phyloP scores from a whole-genome alignment of 2,329 filamentous ascomycete species.

The Aspergillus fijiensis region DNA sequence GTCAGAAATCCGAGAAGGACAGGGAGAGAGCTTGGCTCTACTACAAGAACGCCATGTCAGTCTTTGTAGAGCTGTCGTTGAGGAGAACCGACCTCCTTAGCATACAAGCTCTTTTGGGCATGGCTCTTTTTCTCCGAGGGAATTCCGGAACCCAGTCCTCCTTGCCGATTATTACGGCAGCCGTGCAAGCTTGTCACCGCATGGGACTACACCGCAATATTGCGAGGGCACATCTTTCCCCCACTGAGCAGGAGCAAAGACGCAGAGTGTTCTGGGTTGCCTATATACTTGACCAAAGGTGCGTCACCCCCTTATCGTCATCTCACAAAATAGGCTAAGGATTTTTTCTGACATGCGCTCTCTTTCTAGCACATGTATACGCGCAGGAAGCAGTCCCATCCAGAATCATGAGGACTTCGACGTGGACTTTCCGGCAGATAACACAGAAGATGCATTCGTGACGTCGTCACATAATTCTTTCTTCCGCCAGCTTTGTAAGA shows the following conservation, averaged over 20 bases:
- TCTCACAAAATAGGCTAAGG: neutral
- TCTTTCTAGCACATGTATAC: slow-evolving; percentile 48
- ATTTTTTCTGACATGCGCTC: neutral
- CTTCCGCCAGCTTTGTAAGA: slow-evolving; percentile 88
- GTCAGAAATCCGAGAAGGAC: slow-evolving; percentile 80
- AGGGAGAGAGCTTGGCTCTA: slow-evolving; percentile 90
- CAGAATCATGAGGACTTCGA: slow-evolving; percentile 82
- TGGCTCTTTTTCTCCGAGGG: slow-evolving; percentile 89
- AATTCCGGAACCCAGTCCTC: slow-evolving; percentile 91
- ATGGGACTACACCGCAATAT: slow-evolving; percentile 91
- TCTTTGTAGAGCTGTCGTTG: slow-evolving; percentile 86
- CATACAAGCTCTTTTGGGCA: slow-evolving; percentile 86
- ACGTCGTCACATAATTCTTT: slow-evolving; percentile 84
- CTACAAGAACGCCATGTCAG: slow-evolving; percentile 90
- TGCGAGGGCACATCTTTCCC: slow-evolving; percentile 82
- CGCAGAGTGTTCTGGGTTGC: slow-evolving; percentile 73
- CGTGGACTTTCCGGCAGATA: slow-evolving; percentile 83
- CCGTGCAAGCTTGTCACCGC: slow-evolving; percentile 82
- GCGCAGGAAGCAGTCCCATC: slow-evolving; percentile 64
- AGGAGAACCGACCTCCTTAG: slow-evolving; percentile 90
- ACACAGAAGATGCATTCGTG: slow-evolving; percentile 82
- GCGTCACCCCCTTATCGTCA: slow-evolving; percentile 15
- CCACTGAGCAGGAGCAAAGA: slow-evolving; percentile 84
- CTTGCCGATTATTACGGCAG: slow-evolving; percentile 82
- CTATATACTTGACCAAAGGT: slow-evolving; percentile 69